These are phyloP conservation scores for Gymnopilus junonius DNA, from an alignment of 768 basidiomycete species.

Conservation along the genomic window DNA sequence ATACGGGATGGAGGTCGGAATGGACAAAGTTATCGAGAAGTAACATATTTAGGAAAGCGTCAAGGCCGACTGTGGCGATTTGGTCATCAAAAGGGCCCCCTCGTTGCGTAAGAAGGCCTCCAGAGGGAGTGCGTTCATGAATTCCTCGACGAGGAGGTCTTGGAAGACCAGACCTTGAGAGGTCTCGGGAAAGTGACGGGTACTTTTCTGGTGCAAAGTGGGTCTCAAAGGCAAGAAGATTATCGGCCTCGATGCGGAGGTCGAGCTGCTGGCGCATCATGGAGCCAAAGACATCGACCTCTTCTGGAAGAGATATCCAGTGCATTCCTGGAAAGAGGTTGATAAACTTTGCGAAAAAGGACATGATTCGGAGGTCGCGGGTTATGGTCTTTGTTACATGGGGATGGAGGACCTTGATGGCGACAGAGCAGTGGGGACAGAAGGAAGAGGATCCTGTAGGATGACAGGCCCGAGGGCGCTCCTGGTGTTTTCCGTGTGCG, in stretches of 20 bases:
- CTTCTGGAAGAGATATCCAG: conserved; percentile 95
- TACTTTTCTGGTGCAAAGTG: conserved; percentile 83
- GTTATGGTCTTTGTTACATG: conserved; percentile 78
- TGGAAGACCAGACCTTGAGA: conserved; percentile 77
- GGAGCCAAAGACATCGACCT: conserved; percentile 90
- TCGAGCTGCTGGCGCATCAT: conserved; percentile 99
- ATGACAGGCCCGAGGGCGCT: conserved; percentile 54
- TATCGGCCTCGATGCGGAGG: conserved; percentile 87
- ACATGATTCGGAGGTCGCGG: conserved; percentile 94
- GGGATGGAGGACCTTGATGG: conserved; percentile 96
- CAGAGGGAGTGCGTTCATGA: conserved; percentile 88
- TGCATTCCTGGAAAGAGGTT: conserved; percentile 89
- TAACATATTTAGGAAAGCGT: conserved; percentile 98
- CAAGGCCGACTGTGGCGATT: conserved; percentile 90
- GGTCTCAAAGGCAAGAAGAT: conserved; percentile 81
- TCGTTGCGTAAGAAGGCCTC: conserved; percentile 88
- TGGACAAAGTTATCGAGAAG: conserved; percentile 98
- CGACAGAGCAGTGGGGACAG: conserved; percentile 87
- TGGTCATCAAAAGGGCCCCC: conserved; percentile 91
- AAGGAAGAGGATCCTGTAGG: conserved; percentile 67
- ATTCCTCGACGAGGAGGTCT: conserved; percentile 91
- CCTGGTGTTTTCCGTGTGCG: conserved; percentile 54
- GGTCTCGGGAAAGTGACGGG: conserved; percentile 92
- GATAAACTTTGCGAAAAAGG: conserved; percentile 82
- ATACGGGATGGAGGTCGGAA: conserved; percentile 88